Conservation (phyloP, 345 rosid species). For the Euphorbia pulcherrima region DNA sequence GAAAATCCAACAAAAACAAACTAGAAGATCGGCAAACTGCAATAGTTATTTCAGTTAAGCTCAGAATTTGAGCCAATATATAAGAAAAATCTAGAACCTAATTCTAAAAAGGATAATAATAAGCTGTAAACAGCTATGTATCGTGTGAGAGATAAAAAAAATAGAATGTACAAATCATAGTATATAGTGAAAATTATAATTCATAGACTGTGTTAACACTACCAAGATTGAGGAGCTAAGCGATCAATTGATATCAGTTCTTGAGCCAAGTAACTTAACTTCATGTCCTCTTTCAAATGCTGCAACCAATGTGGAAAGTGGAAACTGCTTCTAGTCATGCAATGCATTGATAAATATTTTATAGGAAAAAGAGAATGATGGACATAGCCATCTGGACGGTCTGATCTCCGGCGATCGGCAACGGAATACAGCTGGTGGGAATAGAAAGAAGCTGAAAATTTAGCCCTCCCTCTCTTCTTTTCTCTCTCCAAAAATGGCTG, state of each 20-base stretch:
- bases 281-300: slow-evolving; percentile 99
- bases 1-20: background rate
- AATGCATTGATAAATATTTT: background rate
- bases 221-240: slow-evolving; percentile 97
- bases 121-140: background rate
- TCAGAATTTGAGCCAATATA: background rate
- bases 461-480: too few species aligned
- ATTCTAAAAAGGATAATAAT: background rate
- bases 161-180: slow-evolving; percentile 1
- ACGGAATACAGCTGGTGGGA: too few species aligned
- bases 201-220: slow-evolving; percentile 17
- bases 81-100: background rate
- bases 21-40: background rate
- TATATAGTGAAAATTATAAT: slow-evolving; percentile 5
- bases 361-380: background rate
- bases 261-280: slow-evolving; percentile 89
- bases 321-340: slow-evolving; percentile 11
- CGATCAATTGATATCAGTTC: slow-evolving; percentile 89
- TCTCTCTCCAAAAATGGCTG: too few species aligned
- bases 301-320: slow-evolving; percentile 38
- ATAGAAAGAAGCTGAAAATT: too few species aligned
- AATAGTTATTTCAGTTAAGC: too few species aligned
- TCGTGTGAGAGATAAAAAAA: background rate
- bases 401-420: too few species aligned
- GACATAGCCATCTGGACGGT: background rate